Percentiles rank a stretch among this genome's conserved stretches.
These are phyloP conservation scores for Penicillium capsulatum DNA, from an alignment of 2,329 filamentous ascomycete species.

Conservation along the genomic window DNA sequence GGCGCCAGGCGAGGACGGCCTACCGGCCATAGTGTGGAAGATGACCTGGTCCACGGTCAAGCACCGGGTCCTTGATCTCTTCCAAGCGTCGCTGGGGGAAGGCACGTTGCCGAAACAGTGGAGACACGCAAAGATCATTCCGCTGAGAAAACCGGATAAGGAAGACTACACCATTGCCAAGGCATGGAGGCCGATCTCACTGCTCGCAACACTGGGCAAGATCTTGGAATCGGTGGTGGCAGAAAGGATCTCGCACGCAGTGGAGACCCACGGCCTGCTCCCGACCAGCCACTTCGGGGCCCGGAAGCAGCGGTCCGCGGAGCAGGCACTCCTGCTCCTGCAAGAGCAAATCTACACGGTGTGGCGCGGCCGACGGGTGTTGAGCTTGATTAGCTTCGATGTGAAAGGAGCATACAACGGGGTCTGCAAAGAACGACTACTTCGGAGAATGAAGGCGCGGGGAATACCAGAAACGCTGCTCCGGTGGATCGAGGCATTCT, in stretches of 20 bases:
- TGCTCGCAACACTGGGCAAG: slow-evolving; percentile 28
- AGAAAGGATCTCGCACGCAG: no score
- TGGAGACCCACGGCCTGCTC: no score
- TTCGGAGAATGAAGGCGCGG: slow-evolving; percentile 31
- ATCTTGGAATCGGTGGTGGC: slow-evolving; percentile 30
- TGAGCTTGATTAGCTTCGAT: slow-evolving; percentile 37
- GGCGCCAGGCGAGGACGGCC: no score
- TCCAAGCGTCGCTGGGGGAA: slow-evolving; percentile 6
- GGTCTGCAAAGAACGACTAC: slow-evolving; percentile 32
- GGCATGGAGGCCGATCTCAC: slow-evolving; percentile 21
- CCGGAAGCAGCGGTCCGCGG: slow-evolving; percentile 31
- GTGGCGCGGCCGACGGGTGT: slow-evolving; percentile 26
- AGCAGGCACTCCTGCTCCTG: slow-evolving; percentile 34
- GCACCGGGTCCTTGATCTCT: slow-evolving; percentile 4
- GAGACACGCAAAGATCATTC: slow-evolving; percentile 10
- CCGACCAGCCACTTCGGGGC: no score
- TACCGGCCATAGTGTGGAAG: no score
- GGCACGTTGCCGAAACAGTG: slow-evolving; percentile 6
- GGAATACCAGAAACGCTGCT: slow-evolving; percentile 23
- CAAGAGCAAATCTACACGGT: slow-evolving; percentile 26
- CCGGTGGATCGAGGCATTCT: slow-evolving; percentile 28
- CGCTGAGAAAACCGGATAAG: slow-evolving; percentile 9
- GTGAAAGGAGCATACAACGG: slow-evolving; percentile 43
- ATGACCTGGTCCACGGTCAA: no score
- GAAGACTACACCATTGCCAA: slow-evolving; percentile 14